These are phyloP conservation scores for Balansia obtecta DNA, from an alignment of 2,329 filamentous ascomycete species.

Conservation along the genomic window DNA sequence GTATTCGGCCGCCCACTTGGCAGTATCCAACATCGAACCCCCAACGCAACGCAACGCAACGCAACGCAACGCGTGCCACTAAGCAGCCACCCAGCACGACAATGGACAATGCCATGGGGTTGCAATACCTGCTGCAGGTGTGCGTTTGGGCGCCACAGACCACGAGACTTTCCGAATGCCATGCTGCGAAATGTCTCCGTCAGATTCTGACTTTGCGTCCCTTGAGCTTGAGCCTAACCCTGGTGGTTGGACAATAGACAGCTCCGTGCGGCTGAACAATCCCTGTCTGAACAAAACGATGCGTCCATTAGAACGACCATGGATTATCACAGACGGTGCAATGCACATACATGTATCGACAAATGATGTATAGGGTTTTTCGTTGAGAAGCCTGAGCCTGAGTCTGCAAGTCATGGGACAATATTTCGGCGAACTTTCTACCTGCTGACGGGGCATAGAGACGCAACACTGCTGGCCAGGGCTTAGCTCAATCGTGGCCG, in stretches of 20 bases:
- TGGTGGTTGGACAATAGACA: background rate
- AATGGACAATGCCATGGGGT: background rate
- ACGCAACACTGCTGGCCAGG: background rate
- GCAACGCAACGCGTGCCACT: background rate
- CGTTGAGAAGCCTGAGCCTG: too few relatives aligned
- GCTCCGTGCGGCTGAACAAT: background rate
- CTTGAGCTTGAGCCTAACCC: background rate
- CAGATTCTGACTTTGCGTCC: background rate
- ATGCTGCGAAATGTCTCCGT: background rate
- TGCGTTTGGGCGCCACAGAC: background rate
- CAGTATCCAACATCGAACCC: too few relatives aligned
- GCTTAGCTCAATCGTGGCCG: background rate
- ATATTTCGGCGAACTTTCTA: background rate
- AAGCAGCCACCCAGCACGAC: background rate
- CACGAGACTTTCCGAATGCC: background rate
- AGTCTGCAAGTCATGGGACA: background rate
- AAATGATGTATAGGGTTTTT: background rate
- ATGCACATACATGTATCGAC: background rate
- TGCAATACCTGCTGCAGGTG: background rate
- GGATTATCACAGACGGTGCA: background rate
- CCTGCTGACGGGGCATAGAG: background rate
- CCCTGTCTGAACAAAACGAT: background rate
- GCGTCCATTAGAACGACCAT: background rate
- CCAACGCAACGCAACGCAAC: too few relatives aligned
- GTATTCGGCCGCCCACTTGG: background rate